Evolutionary conservation across 495 filamentous ascomycete genomes (phyloP), one percentile per base, ranked within the genome.

Genomic region (Podospora bellae-mahoneyi): DNA sequence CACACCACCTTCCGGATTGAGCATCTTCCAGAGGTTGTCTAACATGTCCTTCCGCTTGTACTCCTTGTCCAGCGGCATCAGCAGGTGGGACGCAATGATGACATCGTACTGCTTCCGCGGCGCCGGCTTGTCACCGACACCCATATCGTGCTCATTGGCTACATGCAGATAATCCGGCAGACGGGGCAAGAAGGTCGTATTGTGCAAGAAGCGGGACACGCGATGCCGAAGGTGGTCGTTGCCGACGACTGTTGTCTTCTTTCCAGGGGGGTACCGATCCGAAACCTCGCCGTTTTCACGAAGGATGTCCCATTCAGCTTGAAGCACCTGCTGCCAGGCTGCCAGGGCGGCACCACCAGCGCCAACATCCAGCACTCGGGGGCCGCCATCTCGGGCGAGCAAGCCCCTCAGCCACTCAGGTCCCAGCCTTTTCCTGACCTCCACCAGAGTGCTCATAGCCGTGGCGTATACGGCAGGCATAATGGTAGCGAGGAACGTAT

Each of bases 161-260:
- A 82, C 80, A 66, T 94, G 91, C n/a, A 92, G 70, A 71, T 93
- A 92, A 72, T 99, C 93, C n/a, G 95, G 95, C 30, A 98, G 81
- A 2, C 93, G 91, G 13, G 95, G 95, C 27, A 99, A 84, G 75
- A 99, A 98, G 0, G 89, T 92, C 0, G 95, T 97, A 73, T 97
- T 90, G 16, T 95, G 87, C 13, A 99, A 84, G 67, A 97, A 85
- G 34, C 78, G 79, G 64, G 92, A 91, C 18, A 91, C 84, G 19
- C 93, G 90, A 26, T 91, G 80, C n/a, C 92, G 89, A 44, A 99
- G 83, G 16, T 73, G 66, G 19, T 80, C 74, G 1, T 80, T 80
- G 23, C 83, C 84, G 3, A 84, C 79, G 6, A 86, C 78, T 1
- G 84, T 85, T 13, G 82, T 84, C 57, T 82, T 82, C 71, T 82